Conservation (phyloP, 2,329 filamentous ascomycete genomes). For the Trichoderma aggressivum region DNA sequence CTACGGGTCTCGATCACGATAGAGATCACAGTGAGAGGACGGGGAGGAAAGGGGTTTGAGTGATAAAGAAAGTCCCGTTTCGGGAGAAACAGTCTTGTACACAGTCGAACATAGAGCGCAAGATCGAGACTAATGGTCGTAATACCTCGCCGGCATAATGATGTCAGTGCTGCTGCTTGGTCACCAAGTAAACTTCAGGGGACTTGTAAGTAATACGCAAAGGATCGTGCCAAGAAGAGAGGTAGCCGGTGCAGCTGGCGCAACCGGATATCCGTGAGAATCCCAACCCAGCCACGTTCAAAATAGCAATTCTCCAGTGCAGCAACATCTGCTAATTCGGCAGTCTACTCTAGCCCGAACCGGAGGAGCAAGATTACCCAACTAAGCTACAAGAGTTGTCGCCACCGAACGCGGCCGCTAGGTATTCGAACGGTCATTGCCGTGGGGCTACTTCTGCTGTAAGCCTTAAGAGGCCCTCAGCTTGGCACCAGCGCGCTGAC, state of each 20-base stretch:
- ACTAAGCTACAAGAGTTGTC: not conserved
- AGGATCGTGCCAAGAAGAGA: not conserved
- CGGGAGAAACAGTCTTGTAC: not conserved
- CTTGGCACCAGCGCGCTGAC: not conserved
- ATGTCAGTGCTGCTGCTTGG: not conserved
- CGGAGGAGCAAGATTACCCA: not conserved
- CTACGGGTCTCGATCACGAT: not conserved
- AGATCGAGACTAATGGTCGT: not conserved
- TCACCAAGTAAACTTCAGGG: not conserved
- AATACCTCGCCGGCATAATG: not conserved
- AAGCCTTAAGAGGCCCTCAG: not conserved
- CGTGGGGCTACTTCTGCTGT: not conserved
- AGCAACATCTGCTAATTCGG: not conserved
- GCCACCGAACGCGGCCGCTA: not conserved
- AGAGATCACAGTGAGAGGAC: not conserved
- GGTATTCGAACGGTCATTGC: not conserved
- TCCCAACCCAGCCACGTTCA: too few species aligned
- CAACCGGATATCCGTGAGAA: not conserved
- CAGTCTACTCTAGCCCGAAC: not conserved
- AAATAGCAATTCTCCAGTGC: not conserved
- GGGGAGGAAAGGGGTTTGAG: not conserved
- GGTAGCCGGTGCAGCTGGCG: not conserved
- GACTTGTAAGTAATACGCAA: not conserved
- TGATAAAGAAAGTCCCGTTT: not conserved
- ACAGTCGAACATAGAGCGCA: not conserved